A percentile compares a stretch with the other conserved stretches of the same genome.
phyloP scores from a whole-genome alignment of 2,329 filamentous ascomycete species.

The Aspergillus novofumigatus region DNA sequence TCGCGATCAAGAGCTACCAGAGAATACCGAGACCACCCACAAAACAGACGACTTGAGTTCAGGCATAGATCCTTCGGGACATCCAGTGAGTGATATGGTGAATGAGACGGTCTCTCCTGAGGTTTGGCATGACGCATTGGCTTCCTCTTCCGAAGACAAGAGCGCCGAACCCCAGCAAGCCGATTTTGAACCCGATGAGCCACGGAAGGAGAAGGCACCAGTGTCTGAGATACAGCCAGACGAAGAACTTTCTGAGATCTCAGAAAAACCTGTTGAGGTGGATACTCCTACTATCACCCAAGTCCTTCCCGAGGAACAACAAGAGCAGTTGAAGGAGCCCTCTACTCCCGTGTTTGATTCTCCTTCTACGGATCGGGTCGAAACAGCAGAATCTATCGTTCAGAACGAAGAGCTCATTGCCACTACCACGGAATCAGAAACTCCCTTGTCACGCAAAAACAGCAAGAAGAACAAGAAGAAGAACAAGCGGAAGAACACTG shows the following conservation, averaged over 20 bases:
- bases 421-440: slow-evolving; percentile 4
- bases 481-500: slow-evolving; percentile 15
- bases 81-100: background rate
- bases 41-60: too few species aligned
- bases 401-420: slow-evolving; percentile 1
- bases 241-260: background rate
- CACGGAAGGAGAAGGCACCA: background rate
- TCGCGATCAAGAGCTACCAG: background rate
- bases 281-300: background rate
- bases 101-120: background rate
- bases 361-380: background rate
- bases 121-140: background rate
- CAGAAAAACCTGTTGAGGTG: background rate
- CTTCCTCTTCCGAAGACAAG: background rate
- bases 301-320: too few species aligned
- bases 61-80: background rate
- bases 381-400: background rate
- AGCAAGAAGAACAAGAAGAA: slow-evolving; percentile 23
- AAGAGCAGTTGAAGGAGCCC: too few species aligned
- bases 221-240: background rate
- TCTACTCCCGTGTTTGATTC: too few species aligned
- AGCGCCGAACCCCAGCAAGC: background rate
- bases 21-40: background rate
- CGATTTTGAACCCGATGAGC: background rate
- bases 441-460: slow-evolving; percentile 10